Conservation (phyloP, 495 filamentous ascomycete genomes). For the Friedmanniomyces simplex region DNA sequence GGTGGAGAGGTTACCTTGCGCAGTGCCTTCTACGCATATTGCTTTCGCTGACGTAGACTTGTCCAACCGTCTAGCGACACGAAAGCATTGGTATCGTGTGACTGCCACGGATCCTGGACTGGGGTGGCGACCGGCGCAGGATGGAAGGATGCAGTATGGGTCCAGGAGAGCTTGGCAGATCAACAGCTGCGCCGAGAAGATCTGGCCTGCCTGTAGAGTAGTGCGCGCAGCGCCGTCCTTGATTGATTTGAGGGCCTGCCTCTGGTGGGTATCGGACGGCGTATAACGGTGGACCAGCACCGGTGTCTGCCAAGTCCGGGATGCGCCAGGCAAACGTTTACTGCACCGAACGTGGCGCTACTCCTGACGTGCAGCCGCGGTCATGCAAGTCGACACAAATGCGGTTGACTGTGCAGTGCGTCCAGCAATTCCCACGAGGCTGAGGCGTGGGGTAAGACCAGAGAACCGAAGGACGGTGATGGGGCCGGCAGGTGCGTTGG, state of each 20-base stretch:
- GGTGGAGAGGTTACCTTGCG: background rate
- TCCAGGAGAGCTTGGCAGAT: background rate
- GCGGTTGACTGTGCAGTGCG: background rate
- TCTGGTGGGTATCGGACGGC: background rate
- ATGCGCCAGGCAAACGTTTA: background rate
- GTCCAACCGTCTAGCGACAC: background rate
- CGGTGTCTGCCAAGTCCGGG: background rate
- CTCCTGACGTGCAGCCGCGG: background rate
- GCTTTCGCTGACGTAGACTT: background rate
- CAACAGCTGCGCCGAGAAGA: background rate
- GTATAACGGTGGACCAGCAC: background rate
- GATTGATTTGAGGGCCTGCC: background rate
- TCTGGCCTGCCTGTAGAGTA: background rate
- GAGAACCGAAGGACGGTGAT: background rate
- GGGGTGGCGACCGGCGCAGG: background rate
- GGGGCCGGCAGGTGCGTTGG: background rate
- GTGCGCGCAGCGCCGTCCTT: background rate
- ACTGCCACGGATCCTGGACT: background rate
- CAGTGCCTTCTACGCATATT: background rate
- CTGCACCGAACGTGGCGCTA: background rate
- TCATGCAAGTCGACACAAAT: background rate
- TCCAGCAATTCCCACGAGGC: conserved; percentile 3
- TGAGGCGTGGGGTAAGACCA: conserved; percentile 9
- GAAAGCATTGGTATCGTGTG: background rate
- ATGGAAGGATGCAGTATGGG: background rate